A percentile compares a stretch with the other conserved stretches of the same genome.
Conservation (phyloP, 805 yeast species). For the Nadsonia fulvescens region DNA sequence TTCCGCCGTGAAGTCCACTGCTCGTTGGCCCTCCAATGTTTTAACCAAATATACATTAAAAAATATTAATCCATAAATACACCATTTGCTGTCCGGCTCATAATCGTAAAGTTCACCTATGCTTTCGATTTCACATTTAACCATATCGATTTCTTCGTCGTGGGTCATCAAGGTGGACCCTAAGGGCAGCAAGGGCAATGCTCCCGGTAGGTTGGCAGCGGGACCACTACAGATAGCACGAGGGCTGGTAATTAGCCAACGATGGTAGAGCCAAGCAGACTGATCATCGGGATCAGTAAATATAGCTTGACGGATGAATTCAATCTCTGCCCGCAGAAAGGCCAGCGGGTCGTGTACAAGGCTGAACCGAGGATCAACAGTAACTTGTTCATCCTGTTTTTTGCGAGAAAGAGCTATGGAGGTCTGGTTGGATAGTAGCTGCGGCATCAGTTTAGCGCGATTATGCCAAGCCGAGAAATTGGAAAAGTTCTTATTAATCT, state of each 20-base stretch:
- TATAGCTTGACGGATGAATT: constrained; percentile 61
- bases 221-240: constrained; percentile 16
- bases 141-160: constrained; percentile 22
- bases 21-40: constrained; percentile 7
- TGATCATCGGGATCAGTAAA: constrained; percentile 90
- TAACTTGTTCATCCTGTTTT: constrained; percentile 11
- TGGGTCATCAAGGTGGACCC: no score
- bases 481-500: constrained; percentile 69
- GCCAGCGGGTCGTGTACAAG: constrained; percentile 12
- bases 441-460: constrained; percentile 50
- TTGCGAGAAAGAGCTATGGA: constrained; percentile 7
- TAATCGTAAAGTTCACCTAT: constrained; percentile 50
- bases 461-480: constrained; percentile 96
- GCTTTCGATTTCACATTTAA: constrained; percentile 27
- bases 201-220: no score
- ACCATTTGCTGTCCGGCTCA: constrained; percentile 61
- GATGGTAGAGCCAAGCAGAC: constrained; percentile 76
- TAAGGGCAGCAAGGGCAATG: no score
- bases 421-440: constrained; percentile 21
- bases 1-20: constrained; percentile 5
- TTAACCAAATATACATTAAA: constrained; percentile 19
- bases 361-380: constrained; percentile 5
- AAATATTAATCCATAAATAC: constrained; percentile 42
- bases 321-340: constrained; percentile 40
- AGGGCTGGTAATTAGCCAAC: constrained; percentile 43